Evolutionary conservation across 495 filamentous ascomycete genomes (phyloP).

Genomic region (Chaetomidium leptoderma): DNA sequence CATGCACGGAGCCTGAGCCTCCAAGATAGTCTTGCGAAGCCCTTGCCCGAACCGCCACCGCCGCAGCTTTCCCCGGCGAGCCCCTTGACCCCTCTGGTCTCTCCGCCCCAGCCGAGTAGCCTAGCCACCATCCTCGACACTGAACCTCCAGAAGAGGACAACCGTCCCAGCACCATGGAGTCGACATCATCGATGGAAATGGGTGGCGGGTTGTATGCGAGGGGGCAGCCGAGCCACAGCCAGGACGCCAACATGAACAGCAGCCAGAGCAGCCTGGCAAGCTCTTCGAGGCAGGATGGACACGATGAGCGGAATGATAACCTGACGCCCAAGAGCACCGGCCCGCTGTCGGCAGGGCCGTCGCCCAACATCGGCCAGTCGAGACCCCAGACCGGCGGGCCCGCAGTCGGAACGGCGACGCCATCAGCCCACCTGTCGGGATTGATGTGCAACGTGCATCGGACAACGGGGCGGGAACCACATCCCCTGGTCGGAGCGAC

Average conservation of each 20-base stretch:
- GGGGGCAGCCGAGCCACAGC: constrained; percentile 20
- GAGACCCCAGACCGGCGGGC: constrained; percentile 43
- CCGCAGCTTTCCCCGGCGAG: constrained; percentile 37
- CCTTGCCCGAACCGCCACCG: constrained; percentile 47
- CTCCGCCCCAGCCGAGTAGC: constrained; percentile 17
- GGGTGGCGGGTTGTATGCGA: constrained; percentile 27
- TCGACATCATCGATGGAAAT: constrained; percentile 48
- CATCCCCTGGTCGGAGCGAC: constrained; percentile 89
- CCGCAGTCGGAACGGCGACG: constrained; percentile 47
- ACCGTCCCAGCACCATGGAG: constrained; percentile 57
- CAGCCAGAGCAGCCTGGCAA: constrained; percentile 55
- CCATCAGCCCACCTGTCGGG: constrained; percentile 67
- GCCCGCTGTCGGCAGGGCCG: constrained; percentile 47
- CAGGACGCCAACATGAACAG: constrained; percentile 42
- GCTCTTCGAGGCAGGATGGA: constrained; percentile 35
- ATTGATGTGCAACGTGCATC: constrained; percentile 87
- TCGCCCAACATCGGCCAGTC: constrained; percentile 38
- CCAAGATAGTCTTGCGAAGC: constrained; percentile 50
- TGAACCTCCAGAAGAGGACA: constrained; percentile 33
- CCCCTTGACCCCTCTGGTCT: constrained; percentile 32
- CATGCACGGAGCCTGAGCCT: constrained; percentile 50
- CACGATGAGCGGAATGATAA: constrained; percentile 47
- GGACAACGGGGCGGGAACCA: constrained; percentile 86
- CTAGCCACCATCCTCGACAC: constrained; percentile 32
- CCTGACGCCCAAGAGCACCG: constrained; percentile 49